Evolutionary conservation across 129 eudicot species (phyloP), one percentile per base, ranked within the genome.

Genomic region (Pseudognaphalium luteoalbum): DNA sequence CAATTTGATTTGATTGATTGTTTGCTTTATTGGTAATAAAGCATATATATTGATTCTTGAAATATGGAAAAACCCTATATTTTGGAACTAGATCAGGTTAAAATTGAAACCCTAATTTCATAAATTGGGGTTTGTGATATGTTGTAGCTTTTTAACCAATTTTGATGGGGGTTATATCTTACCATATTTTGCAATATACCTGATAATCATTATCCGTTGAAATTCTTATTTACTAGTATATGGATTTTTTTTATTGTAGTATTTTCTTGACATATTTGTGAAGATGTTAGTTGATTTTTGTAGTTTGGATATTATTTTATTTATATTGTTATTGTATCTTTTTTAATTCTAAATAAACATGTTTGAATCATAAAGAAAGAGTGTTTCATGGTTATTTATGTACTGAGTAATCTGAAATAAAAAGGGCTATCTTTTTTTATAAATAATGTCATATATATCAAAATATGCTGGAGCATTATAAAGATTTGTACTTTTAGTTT

Each of bases 81-180:
- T 65, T 67, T 42, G 63, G 63, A 69, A 20, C 17, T 17, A 22
- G 35, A 21, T 52, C 32, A 3, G 35, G 58, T 63, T 25, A 37
- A 22, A n/a, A 5, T 66, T n/a, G 78, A 58, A 74, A 75, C 83
- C 79, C 80, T 68, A 80, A n/a, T 66, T 74, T 12, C 5, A 8
- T 42, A 42, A 58, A 56, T 78, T 67, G 80, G 70, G 83, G 19
- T 42, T 72, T 35, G 66, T 71, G 71, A 70, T 70, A 2, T 15
- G 72, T 44, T 15, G 71, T 44, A n/a, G 44, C 21, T 19, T 70
- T 69, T 34, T 14, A 47, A 78, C 33, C 19, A 65, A 65, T 68
- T 14, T 65, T 65, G n/a, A 15, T 70, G 70, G 29, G 62, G 62
- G 22, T 35, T 70, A 25, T 6, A 42, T 32, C 12, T 64, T 29